These are phyloP conservation scores for Mucor racemosus DNA, from an alignment of 371 early-diverging fungal genomes.

Conservation along the genomic window DNA sequence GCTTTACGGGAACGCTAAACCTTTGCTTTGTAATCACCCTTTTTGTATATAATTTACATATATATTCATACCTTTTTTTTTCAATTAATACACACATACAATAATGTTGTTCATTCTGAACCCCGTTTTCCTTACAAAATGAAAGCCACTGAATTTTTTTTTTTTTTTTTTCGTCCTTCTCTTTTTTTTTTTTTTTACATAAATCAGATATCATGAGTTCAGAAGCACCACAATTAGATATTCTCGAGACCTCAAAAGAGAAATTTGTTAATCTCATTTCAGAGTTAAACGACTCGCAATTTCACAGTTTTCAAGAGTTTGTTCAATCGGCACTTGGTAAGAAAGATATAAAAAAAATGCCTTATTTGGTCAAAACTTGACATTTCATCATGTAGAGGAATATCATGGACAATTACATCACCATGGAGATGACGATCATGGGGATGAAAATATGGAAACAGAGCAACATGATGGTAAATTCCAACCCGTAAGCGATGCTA, in stretches of 20 bases:
- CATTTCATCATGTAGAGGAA: slow-evolving; percentile 37
- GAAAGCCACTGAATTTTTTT: slow-evolving; percentile 8
- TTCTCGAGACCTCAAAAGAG: slow-evolving; percentile 53
- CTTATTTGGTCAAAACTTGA: background rate
- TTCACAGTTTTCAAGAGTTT: slow-evolving; percentile 61
- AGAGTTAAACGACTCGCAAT: slow-evolving; percentile 51
- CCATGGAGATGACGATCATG: slow-evolving; percentile 24
- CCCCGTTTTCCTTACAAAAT: background rate
- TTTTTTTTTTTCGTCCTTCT: background rate
- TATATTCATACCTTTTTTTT: background rate
- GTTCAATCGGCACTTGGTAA: slow-evolving; percentile 61
- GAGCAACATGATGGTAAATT: slow-evolving; percentile 36
- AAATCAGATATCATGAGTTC: slow-evolving; percentile 1
- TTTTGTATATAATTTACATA: background rate
- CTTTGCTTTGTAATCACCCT: background rate
- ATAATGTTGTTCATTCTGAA: background rate
- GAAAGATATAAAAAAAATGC: background rate
- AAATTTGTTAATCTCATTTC: slow-evolving; percentile 57
- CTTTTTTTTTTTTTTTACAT: background rate
- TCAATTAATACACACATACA: background rate
- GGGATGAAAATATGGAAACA: slow-evolving; percentile 27
- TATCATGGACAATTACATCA: slow-evolving; percentile 44
- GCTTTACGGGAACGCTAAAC: background rate
- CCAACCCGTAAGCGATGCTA: slow-evolving; percentile 48
- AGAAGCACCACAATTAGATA: slow-evolving; percentile 24